These are phyloP conservation scores for Pichia pseudocactophila DNA, from an alignment of 805 yeast genomes.

Conservation along the genomic window DNA sequence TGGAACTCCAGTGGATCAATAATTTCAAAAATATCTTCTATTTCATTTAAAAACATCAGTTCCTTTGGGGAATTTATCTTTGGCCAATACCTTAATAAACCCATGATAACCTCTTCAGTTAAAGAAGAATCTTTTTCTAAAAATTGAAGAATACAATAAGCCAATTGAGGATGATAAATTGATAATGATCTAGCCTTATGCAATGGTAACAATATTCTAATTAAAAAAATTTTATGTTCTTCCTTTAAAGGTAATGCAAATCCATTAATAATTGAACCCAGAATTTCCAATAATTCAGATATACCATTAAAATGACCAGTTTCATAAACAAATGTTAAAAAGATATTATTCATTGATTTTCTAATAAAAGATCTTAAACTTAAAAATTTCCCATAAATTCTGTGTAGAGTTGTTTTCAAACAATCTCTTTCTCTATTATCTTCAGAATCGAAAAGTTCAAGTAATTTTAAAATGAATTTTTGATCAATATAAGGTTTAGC, in stretches of 20 bases:
- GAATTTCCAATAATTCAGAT: conserved; percentile 86
- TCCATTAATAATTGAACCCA: conserved; percentile 95
- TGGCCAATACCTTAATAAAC: conserved; percentile 92
- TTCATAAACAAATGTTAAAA: conserved; percentile 87
- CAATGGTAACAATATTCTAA: conserved; percentile 80
- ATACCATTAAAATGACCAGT: conserved; percentile 94
- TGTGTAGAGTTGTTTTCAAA: conserved; percentile 86
- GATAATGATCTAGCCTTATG: conserved; percentile 87
- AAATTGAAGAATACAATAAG: conserved; percentile 94
- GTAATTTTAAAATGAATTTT: conserved; percentile 66
- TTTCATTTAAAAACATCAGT: conserved; percentile 89
- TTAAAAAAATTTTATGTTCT: conserved; percentile 87
- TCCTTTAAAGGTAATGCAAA: conserved; percentile 96
- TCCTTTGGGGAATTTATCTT: conserved; percentile 91
- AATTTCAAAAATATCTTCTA: conserved; percentile 93
- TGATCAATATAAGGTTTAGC: conserved; percentile 95
- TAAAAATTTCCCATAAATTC: conserved; percentile 92
- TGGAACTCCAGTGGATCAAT: conserved; percentile 90
- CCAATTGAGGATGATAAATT: conserved; percentile 91
- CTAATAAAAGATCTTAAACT: conserved; percentile 85
- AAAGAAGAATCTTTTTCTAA: conserved; percentile 86
- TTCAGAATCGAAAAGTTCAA: conserved; percentile 91
- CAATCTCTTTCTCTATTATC: conserved; percentile 96
- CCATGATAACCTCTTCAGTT: conserved; percentile 96
- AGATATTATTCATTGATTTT: conserved; percentile 84